A percentile compares a stretch with the other conserved stretches of the same genome.
Conservation (phyloP, 768 basidiomycete genomes). For the Peribolospora baueri region DNA sequence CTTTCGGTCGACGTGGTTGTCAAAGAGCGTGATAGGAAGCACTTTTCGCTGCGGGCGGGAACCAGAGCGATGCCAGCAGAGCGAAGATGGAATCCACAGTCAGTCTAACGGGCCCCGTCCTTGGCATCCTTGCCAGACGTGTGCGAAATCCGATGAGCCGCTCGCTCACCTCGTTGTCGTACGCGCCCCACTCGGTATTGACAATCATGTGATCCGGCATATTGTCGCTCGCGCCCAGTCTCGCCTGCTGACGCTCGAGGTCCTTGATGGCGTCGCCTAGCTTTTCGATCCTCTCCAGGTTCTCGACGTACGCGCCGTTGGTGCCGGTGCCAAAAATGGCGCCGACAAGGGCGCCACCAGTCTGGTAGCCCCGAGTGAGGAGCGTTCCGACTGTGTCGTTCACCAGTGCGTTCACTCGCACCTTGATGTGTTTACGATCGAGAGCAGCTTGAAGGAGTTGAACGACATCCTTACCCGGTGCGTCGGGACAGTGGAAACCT, state of each 20-base stretch:
- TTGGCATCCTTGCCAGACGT: too few relatives aligned
- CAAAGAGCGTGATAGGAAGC: constrained; percentile 68
- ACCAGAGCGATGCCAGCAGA: constrained; percentile 1
- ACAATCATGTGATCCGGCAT: constrained; percentile 51
- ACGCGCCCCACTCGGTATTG: constrained; percentile 96
- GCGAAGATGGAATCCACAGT: background rate
- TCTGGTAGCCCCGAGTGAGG: constrained; percentile 76
- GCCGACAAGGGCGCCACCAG: constrained; percentile 59
- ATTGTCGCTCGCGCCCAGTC: constrained; percentile 22
- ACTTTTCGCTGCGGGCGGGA: constrained; percentile 36
- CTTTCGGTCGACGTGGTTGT: constrained; percentile 73
- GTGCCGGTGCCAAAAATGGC: constrained; percentile 96
- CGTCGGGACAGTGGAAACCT: constrained; percentile 79
- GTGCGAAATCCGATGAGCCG: background rate
- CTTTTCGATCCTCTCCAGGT: constrained; percentile 61
- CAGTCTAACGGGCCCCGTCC: background rate
- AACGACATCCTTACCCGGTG: constrained; percentile 69
- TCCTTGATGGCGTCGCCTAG: constrained; percentile 30
- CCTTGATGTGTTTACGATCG: constrained; percentile 72
- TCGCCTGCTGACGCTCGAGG: constrained; percentile 18
- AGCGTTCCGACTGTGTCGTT: constrained; percentile 95
- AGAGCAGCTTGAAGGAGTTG: constrained; percentile 75
- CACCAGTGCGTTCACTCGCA: constrained; percentile 71
- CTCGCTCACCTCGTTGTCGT: constrained; percentile 64
- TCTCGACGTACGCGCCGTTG: constrained; percentile 90